Conservation (phyloP, 2,329 filamentous ascomycete genomes). For the Diaporthe destruens region DNA sequence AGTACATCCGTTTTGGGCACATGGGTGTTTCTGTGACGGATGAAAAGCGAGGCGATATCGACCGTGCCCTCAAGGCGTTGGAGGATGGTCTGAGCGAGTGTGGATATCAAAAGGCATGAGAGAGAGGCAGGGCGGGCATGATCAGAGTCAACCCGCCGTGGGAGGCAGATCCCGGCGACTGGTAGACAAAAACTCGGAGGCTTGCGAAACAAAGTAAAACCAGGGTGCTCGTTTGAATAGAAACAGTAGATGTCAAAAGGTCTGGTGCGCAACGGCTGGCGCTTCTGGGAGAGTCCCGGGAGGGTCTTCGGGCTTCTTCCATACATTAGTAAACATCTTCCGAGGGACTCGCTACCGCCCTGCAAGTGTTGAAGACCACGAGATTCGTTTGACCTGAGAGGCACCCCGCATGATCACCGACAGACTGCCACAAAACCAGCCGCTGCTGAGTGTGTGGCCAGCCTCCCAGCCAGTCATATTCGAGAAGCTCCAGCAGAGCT, state of each 20-base stretch:
- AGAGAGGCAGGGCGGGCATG: slow-evolving; percentile 38
- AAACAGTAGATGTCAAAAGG: slow-evolving; percentile 9
- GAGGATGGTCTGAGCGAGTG: slow-evolving; percentile 80
- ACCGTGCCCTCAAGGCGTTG: slow-evolving; percentile 84
- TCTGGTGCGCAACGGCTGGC: background rate
- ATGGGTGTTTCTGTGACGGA: slow-evolving; percentile 96
- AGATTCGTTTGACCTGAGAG: background rate
- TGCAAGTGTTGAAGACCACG: background rate
- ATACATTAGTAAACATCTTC: slow-evolving; percentile 25
- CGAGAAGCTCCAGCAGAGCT: background rate
- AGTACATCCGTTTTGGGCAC: slow-evolving; percentile 96
- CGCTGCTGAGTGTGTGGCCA: background rate
- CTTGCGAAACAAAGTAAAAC: background rate
- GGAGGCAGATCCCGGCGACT: background rate
- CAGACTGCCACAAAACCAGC: background rate
- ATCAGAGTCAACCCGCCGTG: background rate
- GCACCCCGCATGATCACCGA: background rate
- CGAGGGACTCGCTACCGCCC: background rate
- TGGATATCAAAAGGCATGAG: slow-evolving; percentile 68
- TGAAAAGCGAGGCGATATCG: slow-evolving; percentile 82
- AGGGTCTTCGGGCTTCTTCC: slow-evolving; percentile 8
- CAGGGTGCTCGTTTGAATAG: slow-evolving; percentile 24
- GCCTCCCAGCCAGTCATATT: slow-evolving; percentile 1
- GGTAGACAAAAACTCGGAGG: slow-evolving; percentile 33
- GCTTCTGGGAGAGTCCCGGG: slow-evolving; percentile 2